Percentiles rank a stretch among this genome's conserved stretches.
Conservation (phyloP, 495 filamentous ascomycete species). For the Jackrogersella multiformis region DNA sequence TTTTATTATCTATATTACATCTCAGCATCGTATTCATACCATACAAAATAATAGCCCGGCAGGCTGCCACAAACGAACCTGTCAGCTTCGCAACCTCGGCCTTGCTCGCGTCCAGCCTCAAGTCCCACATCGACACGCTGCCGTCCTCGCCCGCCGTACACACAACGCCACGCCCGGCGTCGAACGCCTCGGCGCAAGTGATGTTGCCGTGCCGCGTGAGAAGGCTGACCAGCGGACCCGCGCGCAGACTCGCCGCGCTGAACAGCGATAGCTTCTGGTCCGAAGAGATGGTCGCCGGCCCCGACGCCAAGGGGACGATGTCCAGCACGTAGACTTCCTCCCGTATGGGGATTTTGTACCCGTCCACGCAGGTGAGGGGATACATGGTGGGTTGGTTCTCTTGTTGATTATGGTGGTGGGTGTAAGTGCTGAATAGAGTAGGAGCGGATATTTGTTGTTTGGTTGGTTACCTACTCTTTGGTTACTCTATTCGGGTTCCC, state of each 20-base stretch:
- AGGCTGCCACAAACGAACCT: slow-evolving; percentile 46
- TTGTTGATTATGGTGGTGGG: not conserved
- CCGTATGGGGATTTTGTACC: slow-evolving; percentile 54
- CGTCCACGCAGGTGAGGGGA: slow-evolving; percentile 51
- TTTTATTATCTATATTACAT: slow-evolving; percentile 50
- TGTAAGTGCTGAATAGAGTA: not conserved
- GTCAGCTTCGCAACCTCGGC: slow-evolving; percentile 51
- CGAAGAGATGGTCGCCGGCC: slow-evolving; percentile 60
- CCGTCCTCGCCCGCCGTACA: slow-evolving; percentile 72
- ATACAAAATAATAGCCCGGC: slow-evolving; percentile 1
- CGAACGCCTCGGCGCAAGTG: slow-evolving; percentile 63
- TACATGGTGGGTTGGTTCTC: slow-evolving; percentile 57
- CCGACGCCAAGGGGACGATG: slow-evolving; percentile 55
- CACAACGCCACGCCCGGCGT: slow-evolving; percentile 53
- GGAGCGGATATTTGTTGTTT: not conserved
- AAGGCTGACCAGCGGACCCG: slow-evolving; percentile 53
- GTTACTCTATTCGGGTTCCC: not conserved
- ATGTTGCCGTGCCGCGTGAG: slow-evolving; percentile 62
- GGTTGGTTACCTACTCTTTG: not conserved
- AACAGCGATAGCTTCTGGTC: slow-evolving; percentile 66
- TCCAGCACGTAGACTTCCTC: slow-evolving; percentile 61
- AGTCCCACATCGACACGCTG: slow-evolving; percentile 66
- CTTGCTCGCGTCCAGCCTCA: slow-evolving; percentile 51
- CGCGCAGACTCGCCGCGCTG: slow-evolving; percentile 56
- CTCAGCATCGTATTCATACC: slow-evolving; percentile 19